Base-by-base conservation (phyloP, 2,329 filamentous ascomycete species). In the Dryadomyces quercus-mongolicae region DNA sequence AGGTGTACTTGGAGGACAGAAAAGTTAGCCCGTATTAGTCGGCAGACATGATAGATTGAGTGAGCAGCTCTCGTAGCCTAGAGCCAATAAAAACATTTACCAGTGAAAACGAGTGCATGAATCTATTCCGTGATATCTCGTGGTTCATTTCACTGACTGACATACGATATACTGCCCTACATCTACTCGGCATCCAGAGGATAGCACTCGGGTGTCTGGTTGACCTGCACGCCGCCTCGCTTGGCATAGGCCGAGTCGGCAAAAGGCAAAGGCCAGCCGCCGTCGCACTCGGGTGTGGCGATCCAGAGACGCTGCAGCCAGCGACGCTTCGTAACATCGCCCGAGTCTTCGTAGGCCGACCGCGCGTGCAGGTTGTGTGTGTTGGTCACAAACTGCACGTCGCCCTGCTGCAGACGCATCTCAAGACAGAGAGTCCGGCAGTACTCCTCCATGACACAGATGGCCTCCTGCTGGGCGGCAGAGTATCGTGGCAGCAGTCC, bases 281-380 rank as follows among this genome's bases (percentile, higher is more conserved):
- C 49, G 5, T 51, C 49, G n/a, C 7, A 8, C 18, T 51, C 49
- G 20, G 8, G 4, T 8, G 38, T 51, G 6, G 36, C 49, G 5
- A 51, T 5, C 49, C 49, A 51, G n/a, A 51, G 38, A 9, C 49
- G 49, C 49, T 51, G 49, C 49, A 51, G 38, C 49, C 49, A 51
- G 18, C 49, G 49, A 8, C n/a, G 10, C 49, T 51, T 42, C 18
- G 16, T 42, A 3, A 42, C 38, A 20, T 51, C 49, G 2, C 10
- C 49, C 13, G 36, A 3, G 38, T 51, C 49, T 20, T 43, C 22
- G 49, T 51, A 51, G 16, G 15, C 49, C 6, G 49, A 51, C 20
- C 49, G 49, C 18, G 49, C 49, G 20, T 51, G 49, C 49, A 51
- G 38, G 20, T 51, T 51, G 49, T 51, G 49, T 12, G 49, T 51